phyloP scores from a whole-genome alignment of 179 eudicot genomes.

The Dionaea muscipula region DNA sequence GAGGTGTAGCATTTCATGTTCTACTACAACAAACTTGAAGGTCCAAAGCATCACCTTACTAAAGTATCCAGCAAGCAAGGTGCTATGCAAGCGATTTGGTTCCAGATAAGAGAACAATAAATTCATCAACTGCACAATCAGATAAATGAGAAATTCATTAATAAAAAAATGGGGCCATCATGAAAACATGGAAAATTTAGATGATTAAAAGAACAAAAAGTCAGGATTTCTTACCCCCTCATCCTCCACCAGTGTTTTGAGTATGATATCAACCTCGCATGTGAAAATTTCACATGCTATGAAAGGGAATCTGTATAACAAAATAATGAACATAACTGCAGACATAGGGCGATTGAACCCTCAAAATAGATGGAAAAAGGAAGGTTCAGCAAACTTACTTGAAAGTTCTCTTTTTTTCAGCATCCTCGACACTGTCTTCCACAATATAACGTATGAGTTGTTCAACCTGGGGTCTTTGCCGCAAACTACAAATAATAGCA shows the following conservation, averaged over 20 bases:
- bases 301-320: constrained; percentile 61
- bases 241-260: constrained; percentile 80
- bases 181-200: background rate
- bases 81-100: constrained; percentile 62
- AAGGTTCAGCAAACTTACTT: constrained; percentile 34
- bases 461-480: constrained; percentile 71
- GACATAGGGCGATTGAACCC: background rate
- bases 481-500: constrained; percentile 41
- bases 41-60: constrained; percentile 54
- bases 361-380: background rate
- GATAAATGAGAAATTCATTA: background rate
- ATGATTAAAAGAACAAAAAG: background rate
- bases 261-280: constrained; percentile 95
- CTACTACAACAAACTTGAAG: background rate
- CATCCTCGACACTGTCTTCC: constrained; percentile 82
- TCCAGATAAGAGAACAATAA: constrained; percentile 79
- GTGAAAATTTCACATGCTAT: constrained; percentile 89
- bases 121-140: constrained; percentile 58
- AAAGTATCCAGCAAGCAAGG: constrained; percentile 82
- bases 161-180: background rate
- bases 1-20: background rate
- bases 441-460: constrained; percentile 73
- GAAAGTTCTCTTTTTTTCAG: constrained; percentile 60
- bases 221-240: constrained; percentile 51
- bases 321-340: background rate